phyloP scores from a whole-genome alignment of 2,329 filamentous ascomycete species.

The Eutypa lata region DNA sequence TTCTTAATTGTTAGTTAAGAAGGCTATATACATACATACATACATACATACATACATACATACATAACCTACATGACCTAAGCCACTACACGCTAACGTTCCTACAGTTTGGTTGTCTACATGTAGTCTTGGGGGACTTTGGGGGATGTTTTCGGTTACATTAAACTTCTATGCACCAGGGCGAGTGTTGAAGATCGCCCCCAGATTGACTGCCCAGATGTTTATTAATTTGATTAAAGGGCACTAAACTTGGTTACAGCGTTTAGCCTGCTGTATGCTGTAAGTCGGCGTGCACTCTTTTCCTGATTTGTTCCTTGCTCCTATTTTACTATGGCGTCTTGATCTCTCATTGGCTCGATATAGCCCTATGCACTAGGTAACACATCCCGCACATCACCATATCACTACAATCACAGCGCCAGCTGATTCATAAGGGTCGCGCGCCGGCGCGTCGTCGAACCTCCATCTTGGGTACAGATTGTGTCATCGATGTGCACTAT shows the following conservation, averaged over 20 bases:
- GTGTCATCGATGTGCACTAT: background rate
- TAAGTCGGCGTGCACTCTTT: background rate
- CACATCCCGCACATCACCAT: background rate
- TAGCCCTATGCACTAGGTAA: background rate
- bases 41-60: too few species aligned
- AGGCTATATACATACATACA: too few species aligned
- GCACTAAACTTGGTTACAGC: background rate
- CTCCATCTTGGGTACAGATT: too few species aligned
- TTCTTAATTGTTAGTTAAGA: too few species aligned
- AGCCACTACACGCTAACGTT: too few species aligned
- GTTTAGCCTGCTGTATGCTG: too few species aligned
- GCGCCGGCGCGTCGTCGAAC: too few species aligned
- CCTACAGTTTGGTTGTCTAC: too few species aligned
- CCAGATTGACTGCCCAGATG: background rate
- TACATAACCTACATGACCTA: too few species aligned
- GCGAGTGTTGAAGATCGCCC: background rate
- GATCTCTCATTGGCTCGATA: background rate
- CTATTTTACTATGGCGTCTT: background rate
- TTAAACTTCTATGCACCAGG: background rate
- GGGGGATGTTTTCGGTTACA: background rate
- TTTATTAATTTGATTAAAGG: background rate
- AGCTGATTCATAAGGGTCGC: background rate
- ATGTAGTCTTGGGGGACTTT: background rate
- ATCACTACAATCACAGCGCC: background rate
- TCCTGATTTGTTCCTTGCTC: background rate